A percentile compares a stretch with the other conserved stretches of the same genome.
Evolutionary conservation across 805 yeast genomes (phyloP).

Genomic region (Soucietia sequanensis): DNA sequence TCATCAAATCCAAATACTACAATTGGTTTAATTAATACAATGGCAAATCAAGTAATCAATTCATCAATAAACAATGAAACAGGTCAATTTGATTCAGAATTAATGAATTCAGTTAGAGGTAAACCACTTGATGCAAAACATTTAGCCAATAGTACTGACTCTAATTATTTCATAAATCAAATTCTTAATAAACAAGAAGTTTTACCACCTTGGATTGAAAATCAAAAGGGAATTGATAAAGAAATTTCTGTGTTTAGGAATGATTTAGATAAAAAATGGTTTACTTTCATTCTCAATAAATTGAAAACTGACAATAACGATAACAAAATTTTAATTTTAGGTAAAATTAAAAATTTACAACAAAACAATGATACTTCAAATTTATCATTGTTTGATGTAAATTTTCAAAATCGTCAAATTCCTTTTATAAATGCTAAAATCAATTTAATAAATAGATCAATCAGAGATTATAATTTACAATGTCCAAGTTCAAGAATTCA

Average conservation of each 20-base stretch:
- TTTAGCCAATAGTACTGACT: slow-evolving; percentile 62
- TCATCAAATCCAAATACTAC: slow-evolving; percentile 41
- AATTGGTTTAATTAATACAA: slow-evolving; percentile 54
- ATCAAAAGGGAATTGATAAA: slow-evolving; percentile 63
- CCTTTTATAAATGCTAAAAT: slow-evolving; percentile 22
- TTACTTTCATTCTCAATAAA: slow-evolving; percentile 12
- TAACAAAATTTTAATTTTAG: slow-evolving; percentile 1
- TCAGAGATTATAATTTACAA: slow-evolving; percentile 38
- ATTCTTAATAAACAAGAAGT: slow-evolving; percentile 74
- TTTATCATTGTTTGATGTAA: slow-evolving; percentile 1
- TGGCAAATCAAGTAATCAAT: slow-evolving; percentile 76
- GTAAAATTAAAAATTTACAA: neutral
- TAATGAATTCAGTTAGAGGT: slow-evolving; percentile 52
- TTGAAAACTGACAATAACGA: slow-evolving; percentile 3
- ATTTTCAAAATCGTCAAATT: slow-evolving; percentile 3
- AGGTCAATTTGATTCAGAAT: slow-evolving; percentile 65
- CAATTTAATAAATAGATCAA: slow-evolving; percentile 18
- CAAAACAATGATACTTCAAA: neutral
- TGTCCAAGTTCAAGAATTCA: slow-evolving; percentile 38
- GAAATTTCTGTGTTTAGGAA: slow-evolving; percentile 49
- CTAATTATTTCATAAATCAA: slow-evolving; percentile 71
- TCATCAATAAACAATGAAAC: slow-evolving; percentile 59
- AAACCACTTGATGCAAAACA: slow-evolving; percentile 52
- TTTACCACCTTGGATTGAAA: slow-evolving; percentile 88
- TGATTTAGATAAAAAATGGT: slow-evolving; percentile 43